Evolutionary conservation across 2,329 filamentous ascomycete genomes (phyloP).

Genomic region (Triangularia verruculosa): DNA sequence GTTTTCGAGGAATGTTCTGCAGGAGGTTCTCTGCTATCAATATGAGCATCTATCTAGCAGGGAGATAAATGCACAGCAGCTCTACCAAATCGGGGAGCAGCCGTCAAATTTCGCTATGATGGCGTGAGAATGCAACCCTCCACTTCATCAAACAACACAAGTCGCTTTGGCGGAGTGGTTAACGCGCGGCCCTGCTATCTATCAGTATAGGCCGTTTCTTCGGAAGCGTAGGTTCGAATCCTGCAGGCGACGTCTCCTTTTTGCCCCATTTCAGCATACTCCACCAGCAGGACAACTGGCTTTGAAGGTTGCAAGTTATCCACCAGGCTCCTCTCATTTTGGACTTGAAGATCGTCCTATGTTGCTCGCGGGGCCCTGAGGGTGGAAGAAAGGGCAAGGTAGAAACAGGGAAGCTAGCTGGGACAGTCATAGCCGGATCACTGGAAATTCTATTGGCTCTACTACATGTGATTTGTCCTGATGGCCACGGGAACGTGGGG

Average conservation of each 20-base stretch:
- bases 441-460: too few species aligned
- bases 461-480: background rate
- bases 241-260: conserved; percentile 22
- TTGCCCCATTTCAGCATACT: background rate
- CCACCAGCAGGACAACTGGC: background rate
- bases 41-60: background rate
- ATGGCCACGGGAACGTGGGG: background rate
- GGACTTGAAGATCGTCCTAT: background rate
- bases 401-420: background rate
- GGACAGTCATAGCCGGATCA: background rate
- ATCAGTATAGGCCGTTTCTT: conserved; percentile 24
- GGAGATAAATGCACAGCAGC: background rate
- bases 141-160: background rate
- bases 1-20: background rate
- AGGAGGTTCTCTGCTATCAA: background rate
- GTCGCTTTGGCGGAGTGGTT: conserved; percentile 28
- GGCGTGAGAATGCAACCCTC: too few species aligned
- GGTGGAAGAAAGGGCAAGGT: too few species aligned
- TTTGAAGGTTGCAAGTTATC: background rate
- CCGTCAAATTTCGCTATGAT: too few species aligned
- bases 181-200: conserved; percentile 26
- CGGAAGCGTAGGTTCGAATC: conserved; percentile 27
- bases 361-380: background rate
- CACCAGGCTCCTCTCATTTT: conserved; percentile 1
- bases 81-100: too few species aligned